Base-by-base conservation (phyloP, 2,329 filamentous ascomycete genomes). In the Chrysoporthe deuterocubensis region DNA sequence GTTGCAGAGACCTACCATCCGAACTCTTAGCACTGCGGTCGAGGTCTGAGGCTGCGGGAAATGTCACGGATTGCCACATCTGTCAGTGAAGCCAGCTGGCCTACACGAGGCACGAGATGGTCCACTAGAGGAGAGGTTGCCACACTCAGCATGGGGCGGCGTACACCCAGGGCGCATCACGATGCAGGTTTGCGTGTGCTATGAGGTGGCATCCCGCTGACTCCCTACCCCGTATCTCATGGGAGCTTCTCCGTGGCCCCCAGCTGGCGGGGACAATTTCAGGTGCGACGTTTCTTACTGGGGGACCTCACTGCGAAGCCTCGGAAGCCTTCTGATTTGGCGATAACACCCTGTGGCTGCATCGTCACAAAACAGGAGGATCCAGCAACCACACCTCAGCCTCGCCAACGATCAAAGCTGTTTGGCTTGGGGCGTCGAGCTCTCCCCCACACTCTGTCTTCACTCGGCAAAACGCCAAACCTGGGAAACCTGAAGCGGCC, bases 401-500 rank as follows among this genome's bases (percentile, higher is more conserved):
- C 37, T 57, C 46, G 62, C 44, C 42, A n/a, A 32, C 62, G 21
- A 46, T 50, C 5, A 37, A 16, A 18, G 21, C 34, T 44, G n/a
- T 16, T 37, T 46, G 40, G 48, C 62, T 32, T 46, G 42, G 62
- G 48, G 16, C 11, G 34, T 7, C 9, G 9, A 48, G 42, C 26
- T 43, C 26, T 56, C 48, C 48, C 61, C 50, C 46, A 54, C 50
- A 37, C 37, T 44, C 43, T 42, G 48, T 34, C 37, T 57, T n/a
- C 48, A 44, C 48, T 32, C 13, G 61, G 61, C 61, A 56, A 34
- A 42, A 46, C 32, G 18, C 43, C 60, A 52, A 37, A 21, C 50
- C 62, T 62, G 50, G 26, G 7, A 44, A 46, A 64, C 42, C 62
- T 65, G 63, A 62, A 42, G 58, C 67, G 63, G 58, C 48, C 63